phyloP scores from a whole-genome alignment of 345 rosid genomes.

The Gossypioides kirkii region DNA sequence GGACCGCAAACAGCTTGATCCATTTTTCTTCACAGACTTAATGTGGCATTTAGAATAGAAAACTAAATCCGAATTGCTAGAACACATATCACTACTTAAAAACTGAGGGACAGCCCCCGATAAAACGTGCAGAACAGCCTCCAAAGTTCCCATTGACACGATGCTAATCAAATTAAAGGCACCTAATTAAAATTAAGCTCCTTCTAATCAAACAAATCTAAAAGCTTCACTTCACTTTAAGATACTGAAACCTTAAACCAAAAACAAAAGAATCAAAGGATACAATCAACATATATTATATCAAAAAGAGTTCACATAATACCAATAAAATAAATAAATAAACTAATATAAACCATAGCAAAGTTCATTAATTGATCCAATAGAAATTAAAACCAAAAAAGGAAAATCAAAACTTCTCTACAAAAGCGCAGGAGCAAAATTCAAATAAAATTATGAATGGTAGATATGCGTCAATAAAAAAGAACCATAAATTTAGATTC shows the following conservation, averaged over 20 bases:
- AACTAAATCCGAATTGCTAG: constrained; percentile 19
- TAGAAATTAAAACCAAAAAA: neutral
- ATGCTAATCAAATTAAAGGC: constrained; percentile 15
- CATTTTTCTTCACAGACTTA: constrained; percentile 28
- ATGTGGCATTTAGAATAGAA: constrained; percentile 21
- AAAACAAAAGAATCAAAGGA: neutral
- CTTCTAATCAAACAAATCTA: neutral
- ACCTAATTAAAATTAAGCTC: neutral
- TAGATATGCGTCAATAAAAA: too few species aligned
- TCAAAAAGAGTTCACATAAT: neutral
- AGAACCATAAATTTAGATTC: too few species aligned
- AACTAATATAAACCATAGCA: neutral
- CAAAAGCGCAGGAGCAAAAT: neutral
- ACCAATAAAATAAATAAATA: too few species aligned
- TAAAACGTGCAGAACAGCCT: constrained; percentile 45
- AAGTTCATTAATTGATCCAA: neutral
- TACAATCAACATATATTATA: neutral
- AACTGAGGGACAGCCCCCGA: constrained; percentile 34
- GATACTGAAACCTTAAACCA: neutral
- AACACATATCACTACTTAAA: constrained; percentile 27
- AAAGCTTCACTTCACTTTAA: neutral
- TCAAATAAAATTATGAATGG: neutral
- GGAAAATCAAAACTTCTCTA: neutral
- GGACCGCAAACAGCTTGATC: constrained; percentile 13
- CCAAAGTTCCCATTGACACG: constrained; percentile 41